Percentiles rank a stretch among this genome's conserved stretches.
Evolutionary conservation across 495 filamentous ascomycete species (phyloP).

Genomic region (Echria macrotheca): DNA sequence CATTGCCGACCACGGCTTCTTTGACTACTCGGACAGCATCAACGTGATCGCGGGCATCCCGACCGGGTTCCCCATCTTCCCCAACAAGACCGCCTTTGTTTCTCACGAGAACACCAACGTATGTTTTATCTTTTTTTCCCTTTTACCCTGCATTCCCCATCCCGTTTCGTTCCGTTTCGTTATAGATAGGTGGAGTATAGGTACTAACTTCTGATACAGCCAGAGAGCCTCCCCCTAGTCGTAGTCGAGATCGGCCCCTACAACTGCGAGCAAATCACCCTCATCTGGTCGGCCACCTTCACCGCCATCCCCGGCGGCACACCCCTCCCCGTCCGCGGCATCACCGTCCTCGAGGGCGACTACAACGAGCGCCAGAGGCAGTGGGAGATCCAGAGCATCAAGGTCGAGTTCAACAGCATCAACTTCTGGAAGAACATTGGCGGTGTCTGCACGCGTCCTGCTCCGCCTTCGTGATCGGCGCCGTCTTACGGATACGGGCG

Average conservation of each 20-base stretch:
- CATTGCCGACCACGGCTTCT: conserved; percentile 18
- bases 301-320: conserved; percentile 4
- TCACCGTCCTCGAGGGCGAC: conserved; percentile 19
- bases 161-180: too few species aligned
- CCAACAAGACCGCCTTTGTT: conserved; percentile 24
- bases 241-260: conserved; percentile 10
- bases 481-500: too few species aligned
- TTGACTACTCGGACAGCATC: conserved; percentile 28
- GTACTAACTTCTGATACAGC: too few species aligned
- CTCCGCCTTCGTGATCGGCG: too few species aligned
- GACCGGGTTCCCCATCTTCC: conserved; percentile 23
- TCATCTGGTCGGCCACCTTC: conserved; percentile 29
- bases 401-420: conserved; percentile 30
- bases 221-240: conserved; percentile 18
- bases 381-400: conserved; percentile 26
- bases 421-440: conserved; percentile 22
- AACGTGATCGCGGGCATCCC: conserved; percentile 24
- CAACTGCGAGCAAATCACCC: conserved; percentile 21
- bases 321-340: conserved; percentile 19
- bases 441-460: conserved; percentile 12
- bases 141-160: background rate
- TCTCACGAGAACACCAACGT: conserved; percentile 15
- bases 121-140: background rate
- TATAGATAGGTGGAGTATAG: too few species aligned
- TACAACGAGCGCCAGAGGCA: conserved; percentile 2